These are phyloP conservation scores for Xylariaceae sp. DNA, from an alignment of 2,329 filamentous ascomycete species.

Conservation along the genomic window DNA sequence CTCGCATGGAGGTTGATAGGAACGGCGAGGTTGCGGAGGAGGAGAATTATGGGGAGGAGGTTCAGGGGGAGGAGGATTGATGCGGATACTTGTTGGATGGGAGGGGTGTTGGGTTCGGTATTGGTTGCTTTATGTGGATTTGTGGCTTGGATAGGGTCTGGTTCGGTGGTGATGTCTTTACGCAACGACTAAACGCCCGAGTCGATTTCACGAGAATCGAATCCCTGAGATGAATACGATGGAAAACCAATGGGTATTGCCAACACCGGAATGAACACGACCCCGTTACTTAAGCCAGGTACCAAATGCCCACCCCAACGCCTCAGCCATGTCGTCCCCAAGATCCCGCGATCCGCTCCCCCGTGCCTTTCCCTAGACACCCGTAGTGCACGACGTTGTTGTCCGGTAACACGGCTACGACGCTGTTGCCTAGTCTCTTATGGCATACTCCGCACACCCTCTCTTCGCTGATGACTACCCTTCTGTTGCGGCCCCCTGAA, in stretches of 20 bases:
- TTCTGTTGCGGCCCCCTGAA: conserved; percentile 52
- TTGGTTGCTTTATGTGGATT: too few species aligned
- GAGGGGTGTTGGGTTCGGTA: too few species aligned
- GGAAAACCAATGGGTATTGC: too few species aligned
- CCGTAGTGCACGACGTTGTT: conserved; percentile 78
- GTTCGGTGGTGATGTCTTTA: too few species aligned
- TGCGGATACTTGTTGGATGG: too few species aligned
- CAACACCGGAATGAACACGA: too few species aligned
- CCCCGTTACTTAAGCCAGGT: conserved; percentile 2
- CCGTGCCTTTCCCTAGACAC: conserved; percentile 52
- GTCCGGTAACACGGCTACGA: conserved; percentile 84
- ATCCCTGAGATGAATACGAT: too few species aligned
- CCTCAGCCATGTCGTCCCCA: conserved; percentile 30
- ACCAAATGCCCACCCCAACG: too few species aligned
- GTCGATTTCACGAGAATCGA: too few species aligned
- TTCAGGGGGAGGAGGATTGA: conserved; percentile 53
- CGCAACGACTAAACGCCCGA: too few species aligned
- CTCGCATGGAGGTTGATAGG: conserved; percentile 60
- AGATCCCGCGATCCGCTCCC: conserved; percentile 28
- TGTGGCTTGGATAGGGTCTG: too few species aligned
- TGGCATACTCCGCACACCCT: conserved; percentile 88
- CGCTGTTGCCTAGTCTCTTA: conserved; percentile 86
- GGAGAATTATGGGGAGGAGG: conserved; percentile 82
- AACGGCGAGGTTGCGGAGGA: conserved; percentile 58
- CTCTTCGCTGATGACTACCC: conserved; percentile 83